Evolutionary conservation across 805 yeast genomes (phyloP).

Genomic region (Kregervanrija fluxuum): DNA sequence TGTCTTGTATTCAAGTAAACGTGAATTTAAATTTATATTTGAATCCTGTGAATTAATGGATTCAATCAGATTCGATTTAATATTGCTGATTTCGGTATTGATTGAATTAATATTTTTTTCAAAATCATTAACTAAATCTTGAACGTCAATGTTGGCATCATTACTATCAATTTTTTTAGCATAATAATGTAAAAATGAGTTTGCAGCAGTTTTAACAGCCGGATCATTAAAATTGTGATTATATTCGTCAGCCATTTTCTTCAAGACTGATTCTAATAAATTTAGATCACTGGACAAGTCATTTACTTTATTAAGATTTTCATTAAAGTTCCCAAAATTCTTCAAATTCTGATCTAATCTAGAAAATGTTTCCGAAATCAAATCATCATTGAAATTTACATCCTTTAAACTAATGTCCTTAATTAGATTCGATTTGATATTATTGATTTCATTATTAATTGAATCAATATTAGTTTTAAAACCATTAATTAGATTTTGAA

Average conservation of each 20-base stretch:
- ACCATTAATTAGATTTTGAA: neutral
- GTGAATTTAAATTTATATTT: no score
- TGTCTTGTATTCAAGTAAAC: neutral
- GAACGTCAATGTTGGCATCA: neutral
- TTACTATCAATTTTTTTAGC: constrained; percentile 28
- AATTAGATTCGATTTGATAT: neutral
- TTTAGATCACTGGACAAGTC: neutral
- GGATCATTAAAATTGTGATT: constrained; percentile 82
- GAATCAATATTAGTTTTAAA: neutral
- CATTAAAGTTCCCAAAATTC: constrained; percentile 11
- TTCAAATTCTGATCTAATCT: neutral
- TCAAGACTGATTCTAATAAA: constrained; percentile 40
- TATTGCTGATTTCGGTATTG: neutral
- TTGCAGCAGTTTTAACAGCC: constrained; percentile 72
- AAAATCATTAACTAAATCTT: neutral
- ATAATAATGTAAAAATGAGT: constrained; percentile 41
- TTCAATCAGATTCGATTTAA: neutral
- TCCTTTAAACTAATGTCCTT: no score
- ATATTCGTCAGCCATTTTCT: constrained; percentile 47
- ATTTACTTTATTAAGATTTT: constrained; percentile 1
- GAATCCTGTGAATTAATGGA: neutral
- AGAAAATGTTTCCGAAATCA: neutral
- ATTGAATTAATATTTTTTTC: neutral
- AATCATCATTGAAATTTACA: neutral
- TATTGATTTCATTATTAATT: neutral